phyloP scores from a whole-genome alignment of 164 flowering plant genomes.

The Vitis rupestris region DNA sequence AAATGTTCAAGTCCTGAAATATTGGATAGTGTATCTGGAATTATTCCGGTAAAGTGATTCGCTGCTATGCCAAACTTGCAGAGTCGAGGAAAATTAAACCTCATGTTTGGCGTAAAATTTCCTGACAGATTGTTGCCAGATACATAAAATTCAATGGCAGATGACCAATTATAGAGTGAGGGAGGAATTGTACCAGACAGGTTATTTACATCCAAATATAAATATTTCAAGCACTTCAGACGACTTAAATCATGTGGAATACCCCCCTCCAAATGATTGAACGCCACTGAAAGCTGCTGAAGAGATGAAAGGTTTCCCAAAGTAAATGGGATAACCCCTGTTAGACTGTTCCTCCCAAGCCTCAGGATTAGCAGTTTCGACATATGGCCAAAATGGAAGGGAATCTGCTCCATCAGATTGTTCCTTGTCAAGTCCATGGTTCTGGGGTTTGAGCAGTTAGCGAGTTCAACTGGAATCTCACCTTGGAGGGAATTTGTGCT shows the following conservation, averaged over 20 bases:
- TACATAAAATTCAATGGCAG: neutral
- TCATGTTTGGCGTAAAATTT: neutral
- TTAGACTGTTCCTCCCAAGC: too few species aligned
- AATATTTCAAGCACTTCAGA: neutral
- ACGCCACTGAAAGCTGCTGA: too few species aligned
- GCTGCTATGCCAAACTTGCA: rapidly evolving
- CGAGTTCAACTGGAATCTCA: constrained; percentile 12
- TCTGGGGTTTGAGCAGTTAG: neutral
- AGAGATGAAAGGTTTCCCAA: too few species aligned
- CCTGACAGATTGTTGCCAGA: constrained; percentile 21
- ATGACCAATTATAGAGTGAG: constrained; percentile 23
- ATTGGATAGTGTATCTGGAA: constrained; percentile 19
- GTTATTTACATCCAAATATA: constrained; percentile 2
- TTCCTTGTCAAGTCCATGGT: too few species aligned
- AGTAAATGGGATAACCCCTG: too few species aligned
- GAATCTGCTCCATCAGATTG: too few species aligned
- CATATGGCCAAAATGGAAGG: too few species aligned
- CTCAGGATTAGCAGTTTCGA: too few species aligned
- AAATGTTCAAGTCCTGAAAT: neutral
- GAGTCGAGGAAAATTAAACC: constrained; percentile 30
- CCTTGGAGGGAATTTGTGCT: constrained; percentile 11
- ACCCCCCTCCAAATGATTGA: too few species aligned
- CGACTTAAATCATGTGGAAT: neutral
- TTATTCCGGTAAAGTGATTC: constrained; percentile 9
- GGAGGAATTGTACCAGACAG: constrained; percentile 27